Conservation (phyloP, 2,329 filamentous ascomycete genomes). For the Cyanodermella asteris region DNA sequence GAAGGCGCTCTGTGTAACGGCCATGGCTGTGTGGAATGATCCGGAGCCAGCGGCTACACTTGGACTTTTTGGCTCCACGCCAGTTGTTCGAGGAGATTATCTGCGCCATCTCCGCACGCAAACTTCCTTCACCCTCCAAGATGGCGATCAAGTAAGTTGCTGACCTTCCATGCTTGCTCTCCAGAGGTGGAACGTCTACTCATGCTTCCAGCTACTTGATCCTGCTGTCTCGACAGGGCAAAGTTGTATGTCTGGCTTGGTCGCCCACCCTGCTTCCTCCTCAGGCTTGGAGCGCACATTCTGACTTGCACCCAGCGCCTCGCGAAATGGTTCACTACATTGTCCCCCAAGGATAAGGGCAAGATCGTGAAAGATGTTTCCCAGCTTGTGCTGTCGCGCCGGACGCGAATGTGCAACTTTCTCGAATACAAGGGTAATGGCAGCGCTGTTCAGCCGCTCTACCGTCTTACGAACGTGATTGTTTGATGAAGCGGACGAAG, state of each 20-base stretch:
- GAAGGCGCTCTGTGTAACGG: too few relatives aligned
- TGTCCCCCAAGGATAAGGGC: constrained; percentile 94
- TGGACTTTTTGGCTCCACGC: too few relatives aligned
- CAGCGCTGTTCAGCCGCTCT: constrained; percentile 3
- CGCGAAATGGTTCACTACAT: constrained; percentile 97
- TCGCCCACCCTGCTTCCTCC: constrained; percentile 18
- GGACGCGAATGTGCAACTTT: constrained; percentile 99
- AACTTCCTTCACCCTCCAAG: too few relatives aligned
- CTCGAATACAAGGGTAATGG: constrained; percentile 84
- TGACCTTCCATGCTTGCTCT: constrained; percentile 5
- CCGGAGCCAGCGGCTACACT: too few relatives aligned
- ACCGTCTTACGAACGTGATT: too few relatives aligned
- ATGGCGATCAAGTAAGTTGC: constrained; percentile 34
- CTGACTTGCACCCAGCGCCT: constrained; percentile 44
- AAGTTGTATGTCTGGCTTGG: constrained; percentile 61
- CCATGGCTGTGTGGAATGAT: too few relatives aligned
- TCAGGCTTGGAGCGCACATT: constrained; percentile 1
- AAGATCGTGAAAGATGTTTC: constrained; percentile 99
- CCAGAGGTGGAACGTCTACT: too few relatives aligned
- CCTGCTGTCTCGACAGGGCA: constrained; percentile 90
- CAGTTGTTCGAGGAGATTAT: too few relatives aligned
- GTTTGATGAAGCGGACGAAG: too few relatives aligned
- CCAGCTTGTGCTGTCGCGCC: constrained; percentile 81
- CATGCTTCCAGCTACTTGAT: constrained; percentile 66
- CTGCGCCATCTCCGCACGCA: too few relatives aligned